Evolutionary conservation across 2,329 filamentous ascomycete genomes (phyloP).

Genomic region (Penicillium rolfsii): DNA sequence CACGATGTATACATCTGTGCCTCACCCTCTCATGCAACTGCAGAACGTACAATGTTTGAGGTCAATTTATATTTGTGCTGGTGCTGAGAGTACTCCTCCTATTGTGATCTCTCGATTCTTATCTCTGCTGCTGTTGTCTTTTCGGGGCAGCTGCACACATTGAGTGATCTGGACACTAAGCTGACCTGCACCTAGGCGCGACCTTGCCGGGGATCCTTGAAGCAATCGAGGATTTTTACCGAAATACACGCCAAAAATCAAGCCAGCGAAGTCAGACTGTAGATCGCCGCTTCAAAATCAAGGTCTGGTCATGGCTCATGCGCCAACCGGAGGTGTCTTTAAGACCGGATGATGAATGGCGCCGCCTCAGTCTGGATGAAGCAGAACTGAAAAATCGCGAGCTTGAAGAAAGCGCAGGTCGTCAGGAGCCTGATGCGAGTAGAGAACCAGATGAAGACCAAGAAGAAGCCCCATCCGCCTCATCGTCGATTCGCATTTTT

Average conservation of each 20-base stretch:
- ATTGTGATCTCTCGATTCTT: neutral
- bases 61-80: neutral
- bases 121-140: neutral
- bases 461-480: conserved; percentile 1
- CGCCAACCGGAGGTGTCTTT: conserved; percentile 60
- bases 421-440: conserved; percentile 1
- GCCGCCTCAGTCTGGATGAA: conserved; percentile 47
- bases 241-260: conserved; percentile 26
- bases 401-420: neutral
- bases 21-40: neutral
- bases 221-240: conserved; percentile 44
- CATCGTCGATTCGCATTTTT: conserved; percentile 45
- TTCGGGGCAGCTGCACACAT: neutral
- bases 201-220: conserved; percentile 40
- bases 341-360: conserved; percentile 45
- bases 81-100: neutral
- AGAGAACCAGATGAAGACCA: neutral
- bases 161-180: neutral
- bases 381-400: conserved; percentile 34
- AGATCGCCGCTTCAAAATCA: conserved; percentile 57
- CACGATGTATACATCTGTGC: conserved; percentile 6
- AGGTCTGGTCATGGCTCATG: conserved; percentile 62
- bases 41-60: conserved; percentile 1
- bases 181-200: conserved; percentile 39
- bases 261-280: conserved; percentile 36